Percentiles rank a stretch among this genome's conserved stretches.
These are phyloP conservation scores for Sclerotinia minor DNA, from an alignment of 2,329 filamentous ascomycete species.

Conservation along the genomic window DNA sequence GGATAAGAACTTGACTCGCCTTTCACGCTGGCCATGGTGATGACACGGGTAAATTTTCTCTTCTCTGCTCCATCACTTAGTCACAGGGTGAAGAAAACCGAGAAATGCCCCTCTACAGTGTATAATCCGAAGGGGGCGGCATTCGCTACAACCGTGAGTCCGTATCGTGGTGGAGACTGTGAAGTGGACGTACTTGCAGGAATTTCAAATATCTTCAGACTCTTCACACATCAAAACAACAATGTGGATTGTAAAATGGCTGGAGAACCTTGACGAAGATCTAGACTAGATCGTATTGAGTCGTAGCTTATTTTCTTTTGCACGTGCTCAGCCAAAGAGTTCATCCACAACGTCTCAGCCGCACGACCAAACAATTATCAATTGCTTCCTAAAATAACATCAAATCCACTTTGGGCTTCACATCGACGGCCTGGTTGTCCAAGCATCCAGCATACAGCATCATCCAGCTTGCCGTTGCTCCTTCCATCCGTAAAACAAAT, in stretches of 20 bases:
- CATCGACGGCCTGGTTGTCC: neutral
- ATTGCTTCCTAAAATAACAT: neutral
- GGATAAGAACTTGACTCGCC: neutral
- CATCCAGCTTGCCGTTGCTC: neutral
- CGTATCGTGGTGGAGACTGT: neutral
- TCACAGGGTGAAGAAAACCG: too few relatives aligned
- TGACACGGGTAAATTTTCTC: neutral
- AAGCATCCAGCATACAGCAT: neutral
- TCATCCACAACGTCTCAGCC: neutral
- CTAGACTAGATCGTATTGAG: neutral
- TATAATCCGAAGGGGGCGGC: neutral
- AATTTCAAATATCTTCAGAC: neutral
- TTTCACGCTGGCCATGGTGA: neutral
- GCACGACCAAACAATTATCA: conserved; percentile 1
- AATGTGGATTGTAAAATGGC: neutral
- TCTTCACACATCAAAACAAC: neutral
- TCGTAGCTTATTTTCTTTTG: neutral
- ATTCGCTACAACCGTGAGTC: neutral
- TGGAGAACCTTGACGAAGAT: conserved; percentile 7
- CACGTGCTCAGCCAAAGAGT: conserved; percentile 1
- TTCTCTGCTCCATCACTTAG: neutral
- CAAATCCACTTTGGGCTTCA: neutral
- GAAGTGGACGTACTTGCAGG: neutral
- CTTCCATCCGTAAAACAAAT: neutral
- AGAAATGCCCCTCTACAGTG: neutral